Conservation (phyloP, 768 basidiomycete genomes). For the Tricholoma saponaceum region DNA sequence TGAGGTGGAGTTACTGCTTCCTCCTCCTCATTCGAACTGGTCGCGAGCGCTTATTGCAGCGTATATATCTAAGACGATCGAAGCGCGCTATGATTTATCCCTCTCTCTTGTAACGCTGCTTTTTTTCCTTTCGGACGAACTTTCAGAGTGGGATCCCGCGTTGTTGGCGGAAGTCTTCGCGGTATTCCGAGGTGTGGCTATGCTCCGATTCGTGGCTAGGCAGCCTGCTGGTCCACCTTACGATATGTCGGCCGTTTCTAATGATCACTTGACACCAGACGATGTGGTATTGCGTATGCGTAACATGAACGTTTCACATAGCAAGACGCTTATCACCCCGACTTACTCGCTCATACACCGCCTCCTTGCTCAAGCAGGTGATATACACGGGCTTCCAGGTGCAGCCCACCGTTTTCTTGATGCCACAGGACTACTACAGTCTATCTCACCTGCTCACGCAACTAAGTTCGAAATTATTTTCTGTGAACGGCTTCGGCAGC, state of each 20-base stretch:
- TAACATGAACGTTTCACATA: slow-evolving; percentile 68
- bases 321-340: slow-evolving; percentile 40
- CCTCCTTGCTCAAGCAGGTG: slow-evolving; percentile 51
- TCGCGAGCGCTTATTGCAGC: slow-evolving; percentile 54
- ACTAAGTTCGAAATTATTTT: slow-evolving; percentile 68
- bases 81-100: slow-evolving; percentile 74
- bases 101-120: slow-evolving; percentile 62
- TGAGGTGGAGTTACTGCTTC: slow-evolving; percentile 53
- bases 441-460: slow-evolving; percentile 62
- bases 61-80: slow-evolving; percentile 58
- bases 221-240: slow-evolving; percentile 47
- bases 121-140: slow-evolving; percentile 65
- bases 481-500: slow-evolving; percentile 61
- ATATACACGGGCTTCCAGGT: slow-evolving; percentile 46
- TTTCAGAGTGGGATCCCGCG: slow-evolving; percentile 60
- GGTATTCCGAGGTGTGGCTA: slow-evolving; percentile 73
- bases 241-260: slow-evolving; percentile 12
- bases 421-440: slow-evolving; percentile 59
- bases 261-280: slow-evolving; percentile 29
- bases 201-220: slow-evolving; percentile 56
- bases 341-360: slow-evolving; percentile 62
- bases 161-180: slow-evolving; percentile 73
- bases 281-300: slow-evolving; percentile 68
- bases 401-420: slow-evolving; percentile 73
- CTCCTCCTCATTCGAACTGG: slow-evolving; percentile 58